These are phyloP conservation scores for Cicer pinnatifidum DNA, from an alignment of 306 rosid genomes.

Conservation along the genomic window DNA sequence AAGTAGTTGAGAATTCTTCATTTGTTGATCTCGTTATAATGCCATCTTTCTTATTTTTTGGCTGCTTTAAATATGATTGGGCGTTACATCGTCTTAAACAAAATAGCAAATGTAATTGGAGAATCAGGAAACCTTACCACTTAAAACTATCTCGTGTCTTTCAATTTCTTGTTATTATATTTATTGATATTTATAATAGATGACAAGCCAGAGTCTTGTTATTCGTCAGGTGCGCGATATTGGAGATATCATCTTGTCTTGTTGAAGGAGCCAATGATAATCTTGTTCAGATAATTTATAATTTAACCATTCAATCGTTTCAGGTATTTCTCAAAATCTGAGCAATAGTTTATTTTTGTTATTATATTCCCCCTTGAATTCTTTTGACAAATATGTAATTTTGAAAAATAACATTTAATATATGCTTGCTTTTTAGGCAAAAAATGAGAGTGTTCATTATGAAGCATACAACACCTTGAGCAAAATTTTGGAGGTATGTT, in stretches of 20 bases:
- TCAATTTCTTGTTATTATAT: constrained; percentile 27
- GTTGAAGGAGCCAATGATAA: constrained; percentile 75
- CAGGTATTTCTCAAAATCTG: constrained; percentile 59
- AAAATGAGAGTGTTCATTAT: constrained; percentile 52
- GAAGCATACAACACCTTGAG: constrained; percentile 75
- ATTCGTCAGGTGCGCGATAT: constrained; percentile 60
- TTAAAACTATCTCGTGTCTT: constrained; percentile 15
- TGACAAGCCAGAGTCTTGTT: constrained; percentile 28
- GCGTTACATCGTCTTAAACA: constrained; percentile 9
- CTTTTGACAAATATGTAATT: constrained; percentile 29
- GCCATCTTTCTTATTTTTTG: constrained; percentile 17
- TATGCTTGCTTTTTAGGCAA: constrained; percentile 54
- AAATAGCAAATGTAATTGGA: constrained; percentile 17
- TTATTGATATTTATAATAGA: constrained; percentile 2
- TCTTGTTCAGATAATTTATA: constrained; percentile 72
- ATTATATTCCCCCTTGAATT: background rate
- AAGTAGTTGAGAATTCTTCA: background rate
- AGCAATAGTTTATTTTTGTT: constrained; percentile 28
- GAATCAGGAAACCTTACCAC: background rate
- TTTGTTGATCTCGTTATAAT: constrained; percentile 20
- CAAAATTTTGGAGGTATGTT: constrained; percentile 78
- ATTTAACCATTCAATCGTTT: constrained; percentile 57
- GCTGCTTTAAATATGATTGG: background rate
- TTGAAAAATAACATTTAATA: constrained; percentile 3
- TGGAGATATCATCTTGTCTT: constrained; percentile 81